Percentiles rank a stretch among this genome's conserved stretches.
phyloP scores from a whole-genome alignment of 2,329 filamentous ascomycete species.

The Aureobasidium musti region DNA sequence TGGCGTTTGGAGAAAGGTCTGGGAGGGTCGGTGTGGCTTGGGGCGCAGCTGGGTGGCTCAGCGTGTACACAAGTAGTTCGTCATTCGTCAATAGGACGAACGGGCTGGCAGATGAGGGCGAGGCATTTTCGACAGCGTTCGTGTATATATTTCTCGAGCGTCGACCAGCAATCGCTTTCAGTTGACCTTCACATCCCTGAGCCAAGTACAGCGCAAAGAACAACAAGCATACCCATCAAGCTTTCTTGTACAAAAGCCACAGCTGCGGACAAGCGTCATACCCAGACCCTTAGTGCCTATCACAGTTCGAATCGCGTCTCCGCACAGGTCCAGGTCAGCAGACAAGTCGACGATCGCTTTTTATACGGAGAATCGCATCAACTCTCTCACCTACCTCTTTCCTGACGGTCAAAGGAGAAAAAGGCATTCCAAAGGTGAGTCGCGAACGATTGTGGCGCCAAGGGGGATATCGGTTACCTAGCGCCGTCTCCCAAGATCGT shows the following conservation, averaged over 20 bases:
- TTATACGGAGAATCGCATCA: conserved; percentile 9
- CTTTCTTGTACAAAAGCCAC: background rate
- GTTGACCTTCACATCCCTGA: background rate
- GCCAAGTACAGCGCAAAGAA: background rate
- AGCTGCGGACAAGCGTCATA: conserved; percentile 13
- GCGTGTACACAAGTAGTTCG: background rate
- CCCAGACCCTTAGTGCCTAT: conserved; percentile 19
- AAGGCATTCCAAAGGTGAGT: conserved; percentile 13
- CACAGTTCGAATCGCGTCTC: conserved; percentile 12
- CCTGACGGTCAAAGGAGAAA: background rate
- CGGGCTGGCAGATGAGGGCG: background rate
- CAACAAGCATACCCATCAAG: conserved; percentile 2
- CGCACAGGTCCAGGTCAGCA: conserved; percentile 16
- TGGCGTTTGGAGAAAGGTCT: conserved; percentile 14
- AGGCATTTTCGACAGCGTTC: background rate
- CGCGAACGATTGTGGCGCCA: conserved; percentile 4
- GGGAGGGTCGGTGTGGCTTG: conserved; percentile 23
- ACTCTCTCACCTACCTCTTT: background rate
- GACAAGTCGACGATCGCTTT: conserved; percentile 13
- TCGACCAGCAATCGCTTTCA: background rate
- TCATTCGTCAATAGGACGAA: background rate
- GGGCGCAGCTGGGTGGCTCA: conserved; percentile 19
- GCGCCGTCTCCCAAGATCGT: background rate
- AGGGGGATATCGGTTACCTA: conserved; percentile 17
- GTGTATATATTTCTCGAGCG: background rate